Conservation (phyloP, 177 flowering plant species). For the Vitis hybrid region DNA sequence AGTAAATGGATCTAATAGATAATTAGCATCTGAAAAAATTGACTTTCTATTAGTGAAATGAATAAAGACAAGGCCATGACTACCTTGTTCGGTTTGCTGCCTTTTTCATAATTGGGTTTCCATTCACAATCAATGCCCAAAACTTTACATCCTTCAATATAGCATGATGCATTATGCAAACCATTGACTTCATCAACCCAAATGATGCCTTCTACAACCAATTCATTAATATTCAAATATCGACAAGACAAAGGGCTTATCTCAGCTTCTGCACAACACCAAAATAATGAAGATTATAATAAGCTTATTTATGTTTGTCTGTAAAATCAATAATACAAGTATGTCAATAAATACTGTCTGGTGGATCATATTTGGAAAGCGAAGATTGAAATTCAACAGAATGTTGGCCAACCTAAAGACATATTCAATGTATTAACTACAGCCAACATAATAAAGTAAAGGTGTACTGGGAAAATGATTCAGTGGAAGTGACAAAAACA, state of each 20-base stretch:
- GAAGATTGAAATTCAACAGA: too few relatives aligned
- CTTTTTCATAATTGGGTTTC: conserved; percentile 92
- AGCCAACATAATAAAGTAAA: too few relatives aligned
- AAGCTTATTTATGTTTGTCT: background rate
- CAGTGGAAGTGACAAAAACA: too few relatives aligned
- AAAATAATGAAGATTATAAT: conserved; percentile 4
- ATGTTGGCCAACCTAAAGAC: too few relatives aligned
- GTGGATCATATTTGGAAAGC: background rate
- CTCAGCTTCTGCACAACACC: conserved; percentile 47
- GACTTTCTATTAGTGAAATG: conserved; percentile 1
- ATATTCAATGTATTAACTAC: too few relatives aligned
- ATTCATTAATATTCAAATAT: conserved; percentile 56
- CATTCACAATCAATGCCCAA: conserved; percentile 95
- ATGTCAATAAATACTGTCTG: background rate
- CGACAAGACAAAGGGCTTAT: conserved; percentile 29
- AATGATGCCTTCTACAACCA: conserved; percentile 53
- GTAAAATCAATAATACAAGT: background rate
- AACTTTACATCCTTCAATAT: conserved; percentile 70
- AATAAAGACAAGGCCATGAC: background rate
- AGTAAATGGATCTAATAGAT: background rate
- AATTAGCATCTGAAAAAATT: background rate
- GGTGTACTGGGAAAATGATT: too few relatives aligned
- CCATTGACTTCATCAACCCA: conserved; percentile 80
- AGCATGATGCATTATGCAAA: conserved; percentile 54
- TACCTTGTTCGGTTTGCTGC: conserved; percentile 84